phyloP scores from a whole-genome alignment of 495 filamentous ascomycete species.

The Saxophila tyrrhenica region DNA sequence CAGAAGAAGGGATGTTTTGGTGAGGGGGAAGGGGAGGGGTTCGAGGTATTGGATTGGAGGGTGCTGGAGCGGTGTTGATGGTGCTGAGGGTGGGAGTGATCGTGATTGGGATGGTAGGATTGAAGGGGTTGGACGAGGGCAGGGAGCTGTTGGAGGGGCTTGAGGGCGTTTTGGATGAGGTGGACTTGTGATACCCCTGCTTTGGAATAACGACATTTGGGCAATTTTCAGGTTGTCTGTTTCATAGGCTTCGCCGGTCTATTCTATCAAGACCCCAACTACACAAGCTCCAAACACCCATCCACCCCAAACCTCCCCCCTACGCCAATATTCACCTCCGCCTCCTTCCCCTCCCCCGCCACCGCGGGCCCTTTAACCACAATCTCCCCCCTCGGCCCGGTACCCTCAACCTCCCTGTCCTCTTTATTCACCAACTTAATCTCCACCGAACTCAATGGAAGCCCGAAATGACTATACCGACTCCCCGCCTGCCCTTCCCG shows the following conservation, averaged over 20 bases:
- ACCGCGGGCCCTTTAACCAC: slow-evolving; percentile 57
- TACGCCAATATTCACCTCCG: slow-evolving; percentile 41
- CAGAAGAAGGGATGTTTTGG: slow-evolving; percentile 4
- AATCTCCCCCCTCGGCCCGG: slow-evolving; percentile 37
- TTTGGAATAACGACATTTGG: no score
- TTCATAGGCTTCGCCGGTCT: no score
- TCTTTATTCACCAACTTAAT: slow-evolving; percentile 56
- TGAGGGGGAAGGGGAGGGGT: slow-evolving; percentile 1
- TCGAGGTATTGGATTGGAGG: slow-evolving; percentile 20
- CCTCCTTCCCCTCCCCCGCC: slow-evolving; percentile 40
- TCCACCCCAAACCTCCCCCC: slow-evolving; percentile 25
- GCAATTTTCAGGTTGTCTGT: no score
- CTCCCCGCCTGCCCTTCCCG: slow-evolving; percentile 30
- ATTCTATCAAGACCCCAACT: no score
- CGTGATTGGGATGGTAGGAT: slow-evolving; percentile 1
- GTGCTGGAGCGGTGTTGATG: slow-evolving; percentile 12
- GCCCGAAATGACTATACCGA: slow-evolving; percentile 61
- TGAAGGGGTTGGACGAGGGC: no score
- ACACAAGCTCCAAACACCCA: slow-evolving; percentile 21
- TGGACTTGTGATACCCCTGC: no score
- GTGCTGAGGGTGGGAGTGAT: neutral
- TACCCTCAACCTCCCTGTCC: slow-evolving; percentile 44
- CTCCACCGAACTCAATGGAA: slow-evolving; percentile 69
- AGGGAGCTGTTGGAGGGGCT: no score
- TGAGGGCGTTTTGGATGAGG: no score